Conservation (phyloP, 1,284 basidiomycete genomes). For the Rhodotorula mucilaginosa region DNA sequence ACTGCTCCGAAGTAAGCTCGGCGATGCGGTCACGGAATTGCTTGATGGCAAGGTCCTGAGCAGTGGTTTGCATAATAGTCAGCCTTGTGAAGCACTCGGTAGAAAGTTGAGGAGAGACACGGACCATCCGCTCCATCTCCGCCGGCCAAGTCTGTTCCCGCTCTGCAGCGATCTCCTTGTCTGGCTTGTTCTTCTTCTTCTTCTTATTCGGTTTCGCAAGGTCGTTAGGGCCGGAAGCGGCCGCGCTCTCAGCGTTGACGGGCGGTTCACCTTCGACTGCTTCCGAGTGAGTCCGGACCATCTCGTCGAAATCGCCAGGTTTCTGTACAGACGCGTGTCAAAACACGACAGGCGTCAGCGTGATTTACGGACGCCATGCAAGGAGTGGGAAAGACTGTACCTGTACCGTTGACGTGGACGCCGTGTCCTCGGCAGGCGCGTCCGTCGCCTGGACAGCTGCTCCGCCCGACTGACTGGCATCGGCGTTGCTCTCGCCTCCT, state of each 20-base stretch:
- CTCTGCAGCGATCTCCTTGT: not conserved
- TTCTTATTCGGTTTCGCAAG: no score
- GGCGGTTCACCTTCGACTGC: no score
- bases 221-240: no score
- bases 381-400: no score
- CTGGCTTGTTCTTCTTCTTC: not conserved
- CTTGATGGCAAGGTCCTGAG: not conserved
- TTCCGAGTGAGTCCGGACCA: not conserved
- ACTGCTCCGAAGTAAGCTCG: not conserved
- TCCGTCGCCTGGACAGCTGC: not conserved
- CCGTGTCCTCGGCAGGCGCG: not conserved
- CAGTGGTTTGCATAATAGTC: no score
- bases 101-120: not conserved
- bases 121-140: constrained; percentile 1
- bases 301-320: not conserved
- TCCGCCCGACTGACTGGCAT: not conserved
- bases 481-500: no score
- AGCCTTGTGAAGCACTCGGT: not conserved
- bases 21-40: not conserved
- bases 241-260: no score
- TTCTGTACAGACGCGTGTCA: no score
- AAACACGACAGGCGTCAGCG: no score
- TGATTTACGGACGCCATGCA: no score
- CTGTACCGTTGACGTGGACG: not conserved
- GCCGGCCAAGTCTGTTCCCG: constrained; percentile 1